A percentile compares a stretch with the other conserved stretches of the same genome.
Conservation (phyloP, 768 basidiomycete species). For the Termitomyces bulborhizus region DNA sequence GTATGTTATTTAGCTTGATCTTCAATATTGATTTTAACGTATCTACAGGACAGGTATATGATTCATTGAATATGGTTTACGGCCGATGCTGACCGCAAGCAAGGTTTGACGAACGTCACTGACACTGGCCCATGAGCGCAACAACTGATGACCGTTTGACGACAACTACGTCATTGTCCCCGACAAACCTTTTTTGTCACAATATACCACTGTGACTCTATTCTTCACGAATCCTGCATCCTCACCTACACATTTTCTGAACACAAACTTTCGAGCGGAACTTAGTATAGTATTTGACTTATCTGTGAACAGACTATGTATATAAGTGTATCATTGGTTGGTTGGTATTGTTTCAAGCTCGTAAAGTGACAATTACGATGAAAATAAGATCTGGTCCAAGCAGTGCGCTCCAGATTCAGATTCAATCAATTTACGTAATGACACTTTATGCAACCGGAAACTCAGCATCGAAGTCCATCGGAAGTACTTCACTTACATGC, state of each 20-base stretch:
- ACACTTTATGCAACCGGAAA: too few relatives aligned
- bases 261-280: background rate
- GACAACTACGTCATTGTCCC: background rate
- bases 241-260: background rate
- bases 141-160: background rate
- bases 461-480: background rate
- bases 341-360: too few relatives aligned
- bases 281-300: background rate
- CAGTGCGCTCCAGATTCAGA: too few relatives aligned
- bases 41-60: slow-evolving; percentile 15
- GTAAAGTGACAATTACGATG: too few relatives aligned
- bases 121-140: background rate
- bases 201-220: background rate
- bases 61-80: background rate
- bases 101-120: slow-evolving; percentile 4
- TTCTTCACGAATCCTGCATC: background rate
- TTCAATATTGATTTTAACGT: background rate
- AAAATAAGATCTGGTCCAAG: too few relatives aligned
- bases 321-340: background rate
- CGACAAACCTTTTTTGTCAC: background rate
- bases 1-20: slow-evolving; percentile 22
- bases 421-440: slow-evolving; percentile 1
- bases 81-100: background rate
- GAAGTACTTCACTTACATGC: background rate
- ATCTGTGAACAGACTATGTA: background rate